Conservation (phyloP, 2,329 filamentous ascomycete species). For the Arthrobotrys iridis region DNA sequence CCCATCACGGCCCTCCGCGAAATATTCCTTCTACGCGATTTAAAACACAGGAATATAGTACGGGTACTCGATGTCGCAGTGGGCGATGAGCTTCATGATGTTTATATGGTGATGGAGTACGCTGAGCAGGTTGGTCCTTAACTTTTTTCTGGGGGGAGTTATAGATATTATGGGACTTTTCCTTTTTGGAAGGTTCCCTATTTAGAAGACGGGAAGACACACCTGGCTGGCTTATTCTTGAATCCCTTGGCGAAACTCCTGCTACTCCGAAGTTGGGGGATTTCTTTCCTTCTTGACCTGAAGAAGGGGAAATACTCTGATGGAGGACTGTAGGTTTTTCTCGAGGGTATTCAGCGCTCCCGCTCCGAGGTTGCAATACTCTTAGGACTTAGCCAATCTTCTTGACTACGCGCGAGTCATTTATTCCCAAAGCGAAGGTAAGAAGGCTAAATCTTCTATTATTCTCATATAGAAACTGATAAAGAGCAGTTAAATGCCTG, state of each 20-base stretch:
- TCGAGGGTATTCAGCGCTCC: slow-evolving; percentile 52
- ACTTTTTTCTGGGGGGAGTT: slow-evolving; percentile 39
- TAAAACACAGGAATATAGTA: slow-evolving; percentile 60
- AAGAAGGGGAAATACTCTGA: slow-evolving; percentile 14
- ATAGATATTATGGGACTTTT: slow-evolving; percentile 28
- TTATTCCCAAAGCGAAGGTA: slow-evolving; percentile 61
- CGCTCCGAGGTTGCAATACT: slow-evolving; percentile 51
- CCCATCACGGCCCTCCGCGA: slow-evolving; percentile 61
- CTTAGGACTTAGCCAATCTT: slow-evolving; percentile 61
- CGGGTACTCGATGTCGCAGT: slow-evolving; percentile 61
- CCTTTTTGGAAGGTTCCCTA: slow-evolving; percentile 11
- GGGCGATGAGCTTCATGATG: slow-evolving; percentile 59
- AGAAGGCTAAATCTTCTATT: neutral
- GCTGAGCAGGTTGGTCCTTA: slow-evolving; percentile 61
- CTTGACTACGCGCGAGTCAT: slow-evolving; percentile 60
- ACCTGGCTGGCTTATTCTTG: slow-evolving; percentile 56
- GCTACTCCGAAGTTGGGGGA: slow-evolving; percentile 22
- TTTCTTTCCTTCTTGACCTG: neutral
- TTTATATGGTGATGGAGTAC: slow-evolving; percentile 62
- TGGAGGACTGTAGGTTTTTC: slow-evolving; percentile 38
- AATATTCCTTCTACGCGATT: slow-evolving; percentile 60
- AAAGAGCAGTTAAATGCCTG: slow-evolving; percentile 60
- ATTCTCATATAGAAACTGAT: neutral
- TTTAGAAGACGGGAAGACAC: slow-evolving; percentile 56
- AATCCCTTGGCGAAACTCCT: slow-evolving; percentile 48